Evolutionary conservation across 768 basidiomycete species (phyloP).

Genomic region (Antrodiella citrinella): DNA sequence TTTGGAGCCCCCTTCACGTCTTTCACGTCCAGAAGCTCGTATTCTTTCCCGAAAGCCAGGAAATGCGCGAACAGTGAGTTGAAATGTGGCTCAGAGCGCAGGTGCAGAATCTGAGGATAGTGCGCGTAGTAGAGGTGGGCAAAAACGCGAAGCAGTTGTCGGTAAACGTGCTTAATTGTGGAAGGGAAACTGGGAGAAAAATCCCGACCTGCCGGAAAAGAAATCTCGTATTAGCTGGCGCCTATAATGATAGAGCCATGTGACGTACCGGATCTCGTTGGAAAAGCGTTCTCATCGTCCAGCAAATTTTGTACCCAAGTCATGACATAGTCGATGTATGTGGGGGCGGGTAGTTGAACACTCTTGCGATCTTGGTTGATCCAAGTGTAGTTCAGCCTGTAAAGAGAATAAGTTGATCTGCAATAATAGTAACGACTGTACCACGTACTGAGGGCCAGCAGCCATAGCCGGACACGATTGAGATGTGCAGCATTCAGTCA

Average conservation of each 20-base stretch:
- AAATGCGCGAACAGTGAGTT: conserved; percentile 98
- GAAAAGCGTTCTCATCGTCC: conserved; percentile 92
- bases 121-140: conserved; percentile 97
- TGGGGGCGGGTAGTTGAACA: conserved; percentile 83
- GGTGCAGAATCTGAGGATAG: conserved; percentile 83
- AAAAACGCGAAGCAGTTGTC: conserved; percentile 93
- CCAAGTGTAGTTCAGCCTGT: conserved; percentile 90
- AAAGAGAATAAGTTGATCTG: neutral
- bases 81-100: conserved; percentile 91
- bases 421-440: neutral
- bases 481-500: conserved; percentile 89
- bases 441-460: conserved; percentile 70
- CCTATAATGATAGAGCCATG: neutral
- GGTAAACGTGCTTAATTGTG: conserved; percentile 89
- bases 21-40: conserved; percentile 82
- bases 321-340: conserved; percentile 98
- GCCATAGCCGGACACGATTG: conserved; percentile 90
- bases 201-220: conserved; percentile 54
- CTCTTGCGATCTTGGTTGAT: conserved; percentile 86
- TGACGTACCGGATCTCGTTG: conserved; percentile 82
- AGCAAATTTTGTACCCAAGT: conserved; percentile 92
- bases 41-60: conserved; percentile 90
- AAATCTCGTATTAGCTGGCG: neutral
- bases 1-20: conserved; percentile 71
- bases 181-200: conserved; percentile 86